Evolutionary conservation across 2,329 filamentous ascomycete species (phyloP).

Genomic region (Zymoseptoria ardabiliae): DNA sequence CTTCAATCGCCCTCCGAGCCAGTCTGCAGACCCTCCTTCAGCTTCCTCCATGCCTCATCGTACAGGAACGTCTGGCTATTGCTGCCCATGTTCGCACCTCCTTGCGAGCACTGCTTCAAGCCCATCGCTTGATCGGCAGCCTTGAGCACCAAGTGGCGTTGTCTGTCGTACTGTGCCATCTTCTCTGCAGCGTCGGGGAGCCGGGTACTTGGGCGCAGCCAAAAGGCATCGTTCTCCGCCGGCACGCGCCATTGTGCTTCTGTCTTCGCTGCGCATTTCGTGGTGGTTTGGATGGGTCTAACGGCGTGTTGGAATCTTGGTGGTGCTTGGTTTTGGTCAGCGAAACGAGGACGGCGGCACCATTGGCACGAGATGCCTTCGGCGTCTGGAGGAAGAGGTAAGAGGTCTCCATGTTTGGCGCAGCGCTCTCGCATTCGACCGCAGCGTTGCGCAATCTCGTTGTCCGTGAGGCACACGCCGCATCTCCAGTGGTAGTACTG

Average conservation of each 20-base stretch:
- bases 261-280: not conserved
- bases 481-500: slow-evolving; percentile 10
- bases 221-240: slow-evolving; percentile 6
- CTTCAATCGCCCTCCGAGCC: not conserved
- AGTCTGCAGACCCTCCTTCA: not conserved
- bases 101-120: not conserved
- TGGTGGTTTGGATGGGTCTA: not conserved
- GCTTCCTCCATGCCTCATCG: slow-evolving; percentile 8
- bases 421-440: slow-evolving; percentile 5
- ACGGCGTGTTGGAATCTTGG: not conserved
- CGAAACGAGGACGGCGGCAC: not conserved
- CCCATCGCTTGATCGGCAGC: not conserved
- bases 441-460: slow-evolving; percentile 11
- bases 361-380: slow-evolving; percentile 11
- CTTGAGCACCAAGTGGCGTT: slow-evolving; percentile 2
- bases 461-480: slow-evolving; percentile 2
- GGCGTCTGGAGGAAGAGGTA: slow-evolving; percentile 8
- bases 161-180: slow-evolving; percentile 5
- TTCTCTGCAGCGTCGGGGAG: slow-evolving; percentile 1
- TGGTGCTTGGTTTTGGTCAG: not conserved
- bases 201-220: slow-evolving; percentile 3
- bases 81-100: not conserved
- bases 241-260: not conserved
- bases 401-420: slow-evolving; percentile 3
- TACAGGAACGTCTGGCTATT: not conserved